Conservation (phyloP, 2,329 filamentous ascomycete species). For the Xylariaceae sp. region DNA sequence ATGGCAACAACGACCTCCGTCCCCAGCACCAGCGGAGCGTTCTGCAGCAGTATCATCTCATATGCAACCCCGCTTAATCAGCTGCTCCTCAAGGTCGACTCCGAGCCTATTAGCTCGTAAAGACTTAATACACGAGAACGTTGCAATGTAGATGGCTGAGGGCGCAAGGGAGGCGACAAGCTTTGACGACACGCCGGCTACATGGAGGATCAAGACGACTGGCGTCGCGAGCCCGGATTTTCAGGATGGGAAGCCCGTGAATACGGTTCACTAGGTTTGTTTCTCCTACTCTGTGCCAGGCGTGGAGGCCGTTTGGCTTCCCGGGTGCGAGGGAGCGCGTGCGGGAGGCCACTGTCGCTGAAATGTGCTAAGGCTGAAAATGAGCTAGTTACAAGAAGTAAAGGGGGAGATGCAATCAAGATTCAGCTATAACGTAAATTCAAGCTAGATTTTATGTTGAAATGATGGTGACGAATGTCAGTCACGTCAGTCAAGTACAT, state of each 20-base stretch:
- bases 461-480: too few relatives aligned
- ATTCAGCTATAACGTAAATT: too few relatives aligned
- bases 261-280: conserved; percentile 24
- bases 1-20: conserved; percentile 31
- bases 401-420: too few relatives aligned
- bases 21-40: conserved; percentile 28
- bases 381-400: too few relatives aligned
- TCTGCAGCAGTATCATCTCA: conserved; percentile 33
- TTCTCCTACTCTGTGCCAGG: conserved; percentile 7
- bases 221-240: conserved; percentile 25
- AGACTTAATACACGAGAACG: conserved; percentile 24
- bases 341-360: conserved; percentile 20
- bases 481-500: too few relatives aligned
- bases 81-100: conserved; percentile 24
- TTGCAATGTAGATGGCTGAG: conserved; percentile 23
- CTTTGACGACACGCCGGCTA: conserved; percentile 12
- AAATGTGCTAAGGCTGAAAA: too few relatives aligned
- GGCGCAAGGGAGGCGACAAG: conserved; percentile 14
- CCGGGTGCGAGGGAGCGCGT: conserved; percentile 19
- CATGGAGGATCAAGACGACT: conserved; percentile 26
- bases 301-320: conserved; percentile 23
- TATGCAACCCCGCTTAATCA: conserved; percentile 31
- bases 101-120: conserved; percentile 20
- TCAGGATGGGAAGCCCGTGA: conserved; percentile 25
- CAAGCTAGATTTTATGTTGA: too few relatives aligned